Evolutionary conservation across 768 basidiomycete genomes (phyloP), one percentile per base, ranked within the genome.

Genomic region (Lactarius hengduanensis): DNA sequence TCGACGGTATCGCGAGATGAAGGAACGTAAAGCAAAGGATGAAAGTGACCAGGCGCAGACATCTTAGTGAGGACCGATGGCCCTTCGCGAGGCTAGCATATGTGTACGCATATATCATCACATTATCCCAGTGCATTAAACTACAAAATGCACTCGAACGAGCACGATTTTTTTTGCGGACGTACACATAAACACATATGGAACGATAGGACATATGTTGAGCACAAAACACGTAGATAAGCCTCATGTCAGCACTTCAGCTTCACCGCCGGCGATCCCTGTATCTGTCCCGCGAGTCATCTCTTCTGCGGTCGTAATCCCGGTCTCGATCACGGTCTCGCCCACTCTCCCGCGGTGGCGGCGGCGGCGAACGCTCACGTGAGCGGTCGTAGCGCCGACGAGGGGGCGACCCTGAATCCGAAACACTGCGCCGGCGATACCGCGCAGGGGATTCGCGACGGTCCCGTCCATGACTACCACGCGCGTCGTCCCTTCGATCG

Each of bases 1-100:
- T 66, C 77, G 75, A 72, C 80, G 82, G 62, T 92, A 92, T 74
- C 78, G 91, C 66, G 83, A 87, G 75, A 71, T 92, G 75, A 92
- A 88, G 74, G 86, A 83, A 26, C 58, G 58, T 36, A 67, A 47
- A 59, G 6, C 78, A 73, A 70, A 81, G 78, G 72, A 38, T 78
- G 72, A 50, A 20, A 28, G 16, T n/a, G 57, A 59, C 20, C 65
- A 18, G 36, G 36, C 10, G 36, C 9, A 38, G 38, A 59, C 50
- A n/a, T 38, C 47, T 22, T 28, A 15, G 38, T 28, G 61, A 54
- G 10, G 36, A 7, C 43, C 16, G 22, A 32, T 57, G 28, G 22
- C 22, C 32, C 20, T 41, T 58, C 57, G 34, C 26, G 43, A 28
- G 22, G 26, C 4, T 34, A 20, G n/a, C 28, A 30, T n/a, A 11